A percentile compares a stretch with the other conserved stretches of the same genome.
Evolutionary conservation across 2,329 filamentous ascomycete genomes (phyloP).

Genomic region (Tolypocladium guangdongense): DNA sequence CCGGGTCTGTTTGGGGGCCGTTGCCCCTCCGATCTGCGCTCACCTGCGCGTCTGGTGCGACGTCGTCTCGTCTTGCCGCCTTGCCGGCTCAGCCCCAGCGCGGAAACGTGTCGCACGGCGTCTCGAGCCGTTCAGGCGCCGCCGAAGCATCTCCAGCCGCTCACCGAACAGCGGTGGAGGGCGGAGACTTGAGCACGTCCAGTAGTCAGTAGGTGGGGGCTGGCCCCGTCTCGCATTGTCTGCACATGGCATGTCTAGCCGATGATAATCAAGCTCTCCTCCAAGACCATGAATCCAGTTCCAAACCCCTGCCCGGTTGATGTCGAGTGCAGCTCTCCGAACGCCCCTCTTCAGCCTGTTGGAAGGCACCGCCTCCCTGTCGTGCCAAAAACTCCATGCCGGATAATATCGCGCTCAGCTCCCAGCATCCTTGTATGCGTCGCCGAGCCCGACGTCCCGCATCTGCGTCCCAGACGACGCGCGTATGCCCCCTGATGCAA

Average conservation of each 20-base stretch:
- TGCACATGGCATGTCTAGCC: neutral
- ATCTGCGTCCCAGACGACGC: neutral
- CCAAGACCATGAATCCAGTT: neutral
- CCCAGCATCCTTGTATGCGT: neutral
- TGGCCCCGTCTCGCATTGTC: too few species aligned
- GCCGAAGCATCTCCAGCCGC: neutral
- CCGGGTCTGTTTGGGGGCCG: too few species aligned
- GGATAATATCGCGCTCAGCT: neutral
- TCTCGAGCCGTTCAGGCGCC: too few species aligned
- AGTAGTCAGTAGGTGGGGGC: too few species aligned
- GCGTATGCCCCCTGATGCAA: neutral
- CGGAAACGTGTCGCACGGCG: too few species aligned
- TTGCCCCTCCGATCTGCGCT: too few species aligned
- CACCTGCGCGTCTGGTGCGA: too few species aligned
- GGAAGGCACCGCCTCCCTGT: conserved; percentile 5
- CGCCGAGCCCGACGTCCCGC: neutral
- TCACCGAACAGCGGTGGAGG: neutral
- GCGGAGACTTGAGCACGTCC: neutral
- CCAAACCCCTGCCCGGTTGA: conserved; percentile 1
- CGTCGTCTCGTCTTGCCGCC: too few species aligned
- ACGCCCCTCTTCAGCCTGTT: conserved; percentile 7
- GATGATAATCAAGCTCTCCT: neutral
- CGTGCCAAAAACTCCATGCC: neutral
- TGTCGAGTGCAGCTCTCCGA: neutral
- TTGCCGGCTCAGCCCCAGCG: too few species aligned